These are phyloP conservation scores for Starmera amethionina DNA, from an alignment of 805 yeast species.

Conservation along the genomic window DNA sequence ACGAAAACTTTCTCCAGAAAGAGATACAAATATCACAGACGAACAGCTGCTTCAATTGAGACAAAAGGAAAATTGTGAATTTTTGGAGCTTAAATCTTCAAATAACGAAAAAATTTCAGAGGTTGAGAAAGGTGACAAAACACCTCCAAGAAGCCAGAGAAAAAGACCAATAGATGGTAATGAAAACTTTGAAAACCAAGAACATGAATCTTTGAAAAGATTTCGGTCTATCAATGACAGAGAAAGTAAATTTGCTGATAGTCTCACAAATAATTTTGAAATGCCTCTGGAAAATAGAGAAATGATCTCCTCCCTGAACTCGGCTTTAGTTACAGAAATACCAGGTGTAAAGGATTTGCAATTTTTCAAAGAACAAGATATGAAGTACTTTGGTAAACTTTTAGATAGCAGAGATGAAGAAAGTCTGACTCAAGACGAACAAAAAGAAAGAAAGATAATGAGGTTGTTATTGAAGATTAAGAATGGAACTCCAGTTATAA, in stretches of 20 bases:
- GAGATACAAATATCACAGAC: conserved; percentile 26
- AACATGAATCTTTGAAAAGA: background rate
- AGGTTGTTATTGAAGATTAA: conserved; percentile 58
- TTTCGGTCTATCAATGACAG: background rate
- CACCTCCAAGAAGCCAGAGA: conserved; percentile 17
- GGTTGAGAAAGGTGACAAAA: conserved; percentile 13
- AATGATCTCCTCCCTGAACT: conserved; percentile 19
- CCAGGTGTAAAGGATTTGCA: conserved; percentile 61
- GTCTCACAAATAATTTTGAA: conserved; percentile 26
- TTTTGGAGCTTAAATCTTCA: conserved; percentile 13
- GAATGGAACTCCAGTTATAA: conserved; percentile 60
- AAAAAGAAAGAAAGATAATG: conserved; percentile 51
- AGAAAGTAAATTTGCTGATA: conserved; percentile 4
- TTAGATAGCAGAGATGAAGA: conserved; percentile 24
- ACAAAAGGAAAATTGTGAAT: conserved; percentile 30
- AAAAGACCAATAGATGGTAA: conserved; percentile 10
- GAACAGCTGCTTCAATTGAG: conserved; percentile 32
- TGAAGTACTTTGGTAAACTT: conserved; percentile 58
- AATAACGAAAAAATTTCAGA: background rate
- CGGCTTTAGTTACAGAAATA: conserved; percentile 39
- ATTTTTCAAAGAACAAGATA: conserved; percentile 63
- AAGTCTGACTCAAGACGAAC: conserved; percentile 38
- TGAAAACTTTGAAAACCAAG: background rate
- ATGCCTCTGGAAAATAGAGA: conserved; percentile 40
- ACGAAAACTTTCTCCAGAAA: conserved; percentile 19